These are phyloP conservation scores for Mollisia scopiformis DNA, from an alignment of 2,329 filamentous ascomycete species.

Conservation along the genomic window DNA sequence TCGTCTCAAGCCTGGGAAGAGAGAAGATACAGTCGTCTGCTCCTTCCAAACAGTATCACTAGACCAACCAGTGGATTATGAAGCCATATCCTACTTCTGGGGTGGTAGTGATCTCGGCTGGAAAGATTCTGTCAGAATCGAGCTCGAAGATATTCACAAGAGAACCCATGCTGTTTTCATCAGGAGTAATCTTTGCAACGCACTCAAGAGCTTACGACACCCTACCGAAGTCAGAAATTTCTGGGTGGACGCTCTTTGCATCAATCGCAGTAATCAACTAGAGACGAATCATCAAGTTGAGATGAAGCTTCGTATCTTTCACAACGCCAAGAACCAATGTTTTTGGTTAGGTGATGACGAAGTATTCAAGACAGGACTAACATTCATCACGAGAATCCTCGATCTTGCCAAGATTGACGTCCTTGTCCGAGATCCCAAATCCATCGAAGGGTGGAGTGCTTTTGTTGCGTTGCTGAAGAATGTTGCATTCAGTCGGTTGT, in stretches of 20 bases:
- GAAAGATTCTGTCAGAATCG: slow-evolving; percentile 4
- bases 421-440: slow-evolving; percentile 8
- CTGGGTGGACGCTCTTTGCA: slow-evolving; percentile 35
- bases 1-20: slow-evolving; percentile 7
- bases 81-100: slow-evolving; percentile 19
- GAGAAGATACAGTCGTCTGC: slow-evolving; percentile 4
- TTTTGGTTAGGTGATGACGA: slow-evolving; percentile 22
- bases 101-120: slow-evolving; percentile 1
- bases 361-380: slow-evolving; percentile 4
- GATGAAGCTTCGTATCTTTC: slow-evolving; percentile 16
- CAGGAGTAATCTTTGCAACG: slow-evolving; percentile 9
- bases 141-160: slow-evolving; percentile 2
- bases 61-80: neutral
- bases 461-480: slow-evolving; percentile 18
- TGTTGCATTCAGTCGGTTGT: slow-evolving; percentile 17
- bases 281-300: slow-evolving; percentile 30
- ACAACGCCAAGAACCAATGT: slow-evolving; percentile 18
- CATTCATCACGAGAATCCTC: slow-evolving; percentile 14
- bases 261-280: slow-evolving; percentile 26
- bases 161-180: slow-evolving; percentile 9
- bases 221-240: slow-evolving; percentile 7
- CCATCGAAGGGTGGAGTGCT: slow-evolving; percentile 8
- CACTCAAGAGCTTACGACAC: slow-evolving; percentile 16
- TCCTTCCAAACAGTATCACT: slow-evolving; percentile 10
- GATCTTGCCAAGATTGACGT: slow-evolving; percentile 13